These are phyloP conservation scores for Monosporascus sp. DNA, from an alignment of 2,329 filamentous ascomycete genomes.

Conservation along the genomic window DNA sequence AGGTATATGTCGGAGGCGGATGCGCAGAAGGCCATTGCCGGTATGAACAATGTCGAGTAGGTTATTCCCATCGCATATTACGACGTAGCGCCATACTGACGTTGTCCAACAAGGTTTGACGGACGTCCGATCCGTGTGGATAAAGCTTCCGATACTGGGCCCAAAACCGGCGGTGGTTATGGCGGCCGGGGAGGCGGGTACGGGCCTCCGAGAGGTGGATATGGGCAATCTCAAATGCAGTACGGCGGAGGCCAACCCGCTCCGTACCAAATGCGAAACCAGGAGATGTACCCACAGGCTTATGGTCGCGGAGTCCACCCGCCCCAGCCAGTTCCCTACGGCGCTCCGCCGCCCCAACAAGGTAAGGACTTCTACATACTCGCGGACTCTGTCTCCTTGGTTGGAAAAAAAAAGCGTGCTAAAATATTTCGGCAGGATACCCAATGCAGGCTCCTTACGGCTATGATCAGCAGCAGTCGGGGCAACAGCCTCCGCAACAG, in stretches of 20 bases:
- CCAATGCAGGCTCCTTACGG: slow-evolving; percentile 31
- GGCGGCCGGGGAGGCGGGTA: slow-evolving; percentile 30
- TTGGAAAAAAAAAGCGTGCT: not conserved
- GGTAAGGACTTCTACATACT: slow-evolving; percentile 26
- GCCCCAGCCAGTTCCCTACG: slow-evolving; percentile 33
- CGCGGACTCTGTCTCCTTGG: not conserved
- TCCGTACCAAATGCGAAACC: slow-evolving; percentile 32
- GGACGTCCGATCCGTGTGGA: slow-evolving; percentile 92
- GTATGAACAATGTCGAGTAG: slow-evolving; percentile 89
- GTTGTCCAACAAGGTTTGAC: slow-evolving; percentile 63
- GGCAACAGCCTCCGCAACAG: slow-evolving; percentile 31
- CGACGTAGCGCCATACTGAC: slow-evolving; percentile 5
- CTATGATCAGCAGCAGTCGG: slow-evolving; percentile 35
- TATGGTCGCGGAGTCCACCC: slow-evolving; percentile 41
- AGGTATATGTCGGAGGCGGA: slow-evolving; percentile 74
- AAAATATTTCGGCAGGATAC: slow-evolving; percentile 16
- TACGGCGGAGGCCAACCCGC: slow-evolving; percentile 32
- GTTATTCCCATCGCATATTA: slow-evolving; percentile 24
- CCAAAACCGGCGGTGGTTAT: slow-evolving; percentile 54
- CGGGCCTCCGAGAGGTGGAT: slow-evolving; percentile 27
- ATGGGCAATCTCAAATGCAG: slow-evolving; percentile 28
- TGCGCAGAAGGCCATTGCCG: slow-evolving; percentile 68
- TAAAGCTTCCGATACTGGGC: slow-evolving; percentile 79
- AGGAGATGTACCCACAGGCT: slow-evolving; percentile 33
- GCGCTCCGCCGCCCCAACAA: slow-evolving; percentile 39